Percentiles rank a stretch among this genome's conserved stretches.
These are phyloP conservation scores for Melastoma candidum DNA, from an alignment of 441 rosid species.

Conservation along the genomic window DNA sequence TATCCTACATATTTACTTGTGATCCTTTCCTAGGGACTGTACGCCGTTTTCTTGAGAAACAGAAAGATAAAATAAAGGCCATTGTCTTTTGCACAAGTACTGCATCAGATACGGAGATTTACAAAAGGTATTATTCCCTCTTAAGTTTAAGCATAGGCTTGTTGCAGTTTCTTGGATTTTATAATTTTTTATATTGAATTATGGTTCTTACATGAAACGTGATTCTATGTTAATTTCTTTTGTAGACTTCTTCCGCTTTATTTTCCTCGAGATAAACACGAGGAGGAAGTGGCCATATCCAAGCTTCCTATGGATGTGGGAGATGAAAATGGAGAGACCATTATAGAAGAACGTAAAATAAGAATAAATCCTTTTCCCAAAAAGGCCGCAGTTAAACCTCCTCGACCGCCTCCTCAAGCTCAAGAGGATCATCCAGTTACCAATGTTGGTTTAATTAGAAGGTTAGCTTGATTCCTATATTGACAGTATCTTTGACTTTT, in stretches of 20 bases:
- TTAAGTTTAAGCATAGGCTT: neutral
- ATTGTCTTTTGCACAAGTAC: slow-evolving; percentile 90
- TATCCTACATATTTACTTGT: slow-evolving; percentile 15
- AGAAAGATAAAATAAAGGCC: slow-evolving; percentile 75
- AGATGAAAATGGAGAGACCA: slow-evolving; percentile 98
- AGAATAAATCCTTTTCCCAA: slow-evolving; percentile 95
- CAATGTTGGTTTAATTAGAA: slow-evolving; percentile 84
- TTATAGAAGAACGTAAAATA: slow-evolving; percentile 93
- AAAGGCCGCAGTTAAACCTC: slow-evolving; percentile 48
- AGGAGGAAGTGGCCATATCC: slow-evolving; percentile 85
- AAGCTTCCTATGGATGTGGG: slow-evolving; percentile 99
- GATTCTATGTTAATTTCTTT: slow-evolving; percentile 9
- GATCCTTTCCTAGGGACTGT: slow-evolving; percentile 59
- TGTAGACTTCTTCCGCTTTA: slow-evolving; percentile 93
- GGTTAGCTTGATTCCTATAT: slow-evolving; percentile 39
- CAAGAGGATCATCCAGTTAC: slow-evolving; percentile 62
- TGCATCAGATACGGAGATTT: slow-evolving; percentile 71
- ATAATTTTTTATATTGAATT: slow-evolving; percentile 9
- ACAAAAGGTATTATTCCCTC: slow-evolving; percentile 48
- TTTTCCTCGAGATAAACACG: slow-evolving; percentile 95
- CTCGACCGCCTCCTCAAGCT: slow-evolving; percentile 55
- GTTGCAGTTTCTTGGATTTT: neutral
- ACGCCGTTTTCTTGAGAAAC: slow-evolving; percentile 91
- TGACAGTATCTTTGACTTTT: too few species aligned
- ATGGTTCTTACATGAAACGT: slow-evolving; percentile 3